Conservation (phyloP, 2,329 filamentous ascomycete species). For the Diaporthe helianthi region DNA sequence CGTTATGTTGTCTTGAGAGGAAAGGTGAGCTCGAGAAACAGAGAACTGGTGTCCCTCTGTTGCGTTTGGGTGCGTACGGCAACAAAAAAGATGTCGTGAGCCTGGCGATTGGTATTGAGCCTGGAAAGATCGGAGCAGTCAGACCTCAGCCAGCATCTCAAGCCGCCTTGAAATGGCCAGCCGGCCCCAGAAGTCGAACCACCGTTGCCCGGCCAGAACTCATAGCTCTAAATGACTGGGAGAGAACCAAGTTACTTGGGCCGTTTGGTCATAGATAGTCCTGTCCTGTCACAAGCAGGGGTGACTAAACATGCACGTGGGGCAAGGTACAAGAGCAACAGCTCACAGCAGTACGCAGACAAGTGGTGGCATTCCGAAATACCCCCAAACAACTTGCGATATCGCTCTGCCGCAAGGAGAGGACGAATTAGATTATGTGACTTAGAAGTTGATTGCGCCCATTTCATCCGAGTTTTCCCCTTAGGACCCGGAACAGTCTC, state of each 20-base stretch:
- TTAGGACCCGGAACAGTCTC: background rate
- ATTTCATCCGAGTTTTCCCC: background rate
- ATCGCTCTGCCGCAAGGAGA: background rate
- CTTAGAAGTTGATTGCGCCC: background rate
- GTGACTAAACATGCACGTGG: background rate
- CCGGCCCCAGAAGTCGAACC: background rate
- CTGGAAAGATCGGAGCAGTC: background rate
- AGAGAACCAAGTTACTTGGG: background rate
- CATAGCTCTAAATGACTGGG: background rate
- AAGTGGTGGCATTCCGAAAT: no score
- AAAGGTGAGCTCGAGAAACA: background rate
- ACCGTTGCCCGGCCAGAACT: background rate
- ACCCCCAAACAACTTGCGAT: background rate
- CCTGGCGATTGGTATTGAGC: background rate
- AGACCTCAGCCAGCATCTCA: background rate
- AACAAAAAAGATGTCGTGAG: background rate
- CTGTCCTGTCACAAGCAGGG: background rate
- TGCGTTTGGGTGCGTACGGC: background rate
- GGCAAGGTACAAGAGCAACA: background rate
- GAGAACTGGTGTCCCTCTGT: background rate
- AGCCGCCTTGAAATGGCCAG: background rate
- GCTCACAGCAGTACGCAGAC: background rate
- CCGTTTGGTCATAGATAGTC: background rate
- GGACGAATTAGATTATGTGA: background rate
- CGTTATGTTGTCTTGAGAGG: background rate